Base-by-base conservation (phyloP, 345 rosid species). In the Anastatica hierochuntica region DNA sequence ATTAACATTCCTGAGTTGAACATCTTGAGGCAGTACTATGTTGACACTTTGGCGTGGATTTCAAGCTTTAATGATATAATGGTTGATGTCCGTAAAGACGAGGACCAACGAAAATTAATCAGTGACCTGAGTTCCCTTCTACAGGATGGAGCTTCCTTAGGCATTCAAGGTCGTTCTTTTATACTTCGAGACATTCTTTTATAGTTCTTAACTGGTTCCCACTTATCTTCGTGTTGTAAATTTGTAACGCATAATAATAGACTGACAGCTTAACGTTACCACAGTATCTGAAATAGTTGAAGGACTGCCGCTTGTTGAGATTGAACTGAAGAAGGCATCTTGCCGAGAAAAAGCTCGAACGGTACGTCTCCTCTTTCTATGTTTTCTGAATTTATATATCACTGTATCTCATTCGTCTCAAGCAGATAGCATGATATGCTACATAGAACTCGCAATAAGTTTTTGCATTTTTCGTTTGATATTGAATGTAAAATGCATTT, bases 311-410 rank as follows among this genome's bases (percentile, higher is more conserved):
- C 69, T 71, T 36, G 72, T 90, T 56, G 84, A 84, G 69, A 64
- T 69, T 69, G 98, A 87, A 76, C 61, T 87, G 77, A 80, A 74
- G 68, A 90, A 87, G 79, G 95, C 96, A 51, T 57, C 66, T 60
- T 90, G 98, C 74, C 74, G 96, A 55, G 83, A 56, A 37, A 84
- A 80, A 60, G 96, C 87, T 48, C 56, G 44, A 57, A 82, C 74
- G 81, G 98, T 90, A 72, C 44, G 27, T 39, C 26, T 15, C 10
- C 21, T 20, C 23, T 29, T n/a, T n/a, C n/a, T n/a, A n/a, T n/a
- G n/a, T n/a, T n/a, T n/a, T n/a, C n/a, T n/a, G n/a, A n/a, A n/a
- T n/a, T n/a, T n/a, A n/a, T n/a, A n/a, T n/a, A n/a, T n/a, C n/a
- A n/a, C n/a, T n/a, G n/a, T n/a, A n/a, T n/a, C n/a, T n/a, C n/a